Percentiles rank a stretch among this genome's conserved stretches.
These are phyloP conservation scores for Xylaria sp. DNA, from an alignment of 2,329 filamentous ascomycete species.

Conservation along the genomic window DNA sequence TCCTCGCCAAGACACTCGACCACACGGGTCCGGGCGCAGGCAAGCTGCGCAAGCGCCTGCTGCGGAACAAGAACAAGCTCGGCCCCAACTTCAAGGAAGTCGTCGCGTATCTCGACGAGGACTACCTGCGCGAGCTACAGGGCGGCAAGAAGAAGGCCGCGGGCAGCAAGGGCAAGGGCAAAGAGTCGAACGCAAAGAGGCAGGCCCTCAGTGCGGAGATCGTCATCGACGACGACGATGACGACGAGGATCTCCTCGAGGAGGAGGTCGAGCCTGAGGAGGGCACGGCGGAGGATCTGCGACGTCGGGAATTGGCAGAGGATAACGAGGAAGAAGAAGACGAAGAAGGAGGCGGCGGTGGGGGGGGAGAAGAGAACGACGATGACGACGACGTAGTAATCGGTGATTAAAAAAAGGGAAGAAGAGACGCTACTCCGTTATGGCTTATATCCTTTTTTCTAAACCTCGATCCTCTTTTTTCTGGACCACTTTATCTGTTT, in stretches of 20 bases:
- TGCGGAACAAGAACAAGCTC: slow-evolving; percentile 73
- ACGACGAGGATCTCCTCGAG: slow-evolving; percentile 36
- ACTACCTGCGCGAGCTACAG: slow-evolving; percentile 47
- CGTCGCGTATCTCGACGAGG: slow-evolving; percentile 70
- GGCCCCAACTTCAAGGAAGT: slow-evolving; percentile 84
- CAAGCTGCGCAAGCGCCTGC: slow-evolving; percentile 64
- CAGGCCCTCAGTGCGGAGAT: slow-evolving; percentile 42
- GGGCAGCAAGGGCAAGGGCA: slow-evolving; percentile 38
- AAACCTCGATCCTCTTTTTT: not conserved
- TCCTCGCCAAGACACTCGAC: slow-evolving; percentile 71
- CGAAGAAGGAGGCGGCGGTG: slow-evolving; percentile 40
- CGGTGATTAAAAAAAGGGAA: slow-evolving; percentile 31
- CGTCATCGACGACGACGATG: slow-evolving; percentile 39
- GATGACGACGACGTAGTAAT: slow-evolving; percentile 33
- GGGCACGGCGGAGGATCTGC: slow-evolving; percentile 53
- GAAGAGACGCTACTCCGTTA: not conserved
- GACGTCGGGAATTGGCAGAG: slow-evolving; percentile 49
- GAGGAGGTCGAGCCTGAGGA: slow-evolving; percentile 51
- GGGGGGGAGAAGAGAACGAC: slow-evolving; percentile 31
- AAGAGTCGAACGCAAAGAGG: slow-evolving; percentile 36
- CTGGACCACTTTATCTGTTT: not conserved
- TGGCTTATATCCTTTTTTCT: slow-evolving; percentile 4
- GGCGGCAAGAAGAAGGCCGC: slow-evolving; percentile 39
- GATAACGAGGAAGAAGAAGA: slow-evolving; percentile 42
- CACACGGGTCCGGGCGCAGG: slow-evolving; percentile 52